Evolutionary conservation across 257 asterid species (phyloP), one percentile per base, ranked within the genome.

Genomic region (Gentiana dahurica): DNA sequence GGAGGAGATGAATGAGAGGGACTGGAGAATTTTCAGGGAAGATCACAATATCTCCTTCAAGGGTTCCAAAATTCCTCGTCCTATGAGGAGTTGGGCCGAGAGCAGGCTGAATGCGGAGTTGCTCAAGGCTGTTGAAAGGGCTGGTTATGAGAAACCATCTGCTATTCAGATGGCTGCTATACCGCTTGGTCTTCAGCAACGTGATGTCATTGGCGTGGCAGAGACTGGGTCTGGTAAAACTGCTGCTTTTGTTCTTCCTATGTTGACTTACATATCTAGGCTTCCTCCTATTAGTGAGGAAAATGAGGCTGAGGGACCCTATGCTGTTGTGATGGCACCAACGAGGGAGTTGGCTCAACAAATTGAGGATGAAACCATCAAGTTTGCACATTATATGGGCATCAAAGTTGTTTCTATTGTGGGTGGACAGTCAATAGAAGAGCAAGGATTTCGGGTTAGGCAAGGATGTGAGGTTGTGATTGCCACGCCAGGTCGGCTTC

Each of bases 291-390:
- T 69, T 36, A 57, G 13, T 43, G 75, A 69, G 48, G 70, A 59
- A 9, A 69, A 69, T 24, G 75, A 69, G 47, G 70, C 70, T 1
- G 75, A 69, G 59, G 75, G 75, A 39, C 77, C 77, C 0, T 71
- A 71, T 62, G 77, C 77, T 10, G 73, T 71, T 61, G 72, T 71
- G 6, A 65, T 71, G 72, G 76, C 76, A 4, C 76, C 76, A 6
- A 71, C 76, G 2, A 47, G 71, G 50, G 76, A 71, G 51, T 68
- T 71, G 45, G 72, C 76, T 2, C 76, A 65, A 61, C 77, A 71
- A 39, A 71, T 71, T 62, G 73, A 71, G 69, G 73, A 71, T 37
- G 77, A 71, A 57, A 71, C 76, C 9, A 68, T 71, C 10, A 71
- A 71, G 43, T 71, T 71, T 61, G 75, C 75, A 1, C 66, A 64